Evolutionary conservation across 352 stramenopile genomes (phyloP), one percentile per base, ranked within the genome.

Genomic region (Phytophthora lateralis): DNA sequence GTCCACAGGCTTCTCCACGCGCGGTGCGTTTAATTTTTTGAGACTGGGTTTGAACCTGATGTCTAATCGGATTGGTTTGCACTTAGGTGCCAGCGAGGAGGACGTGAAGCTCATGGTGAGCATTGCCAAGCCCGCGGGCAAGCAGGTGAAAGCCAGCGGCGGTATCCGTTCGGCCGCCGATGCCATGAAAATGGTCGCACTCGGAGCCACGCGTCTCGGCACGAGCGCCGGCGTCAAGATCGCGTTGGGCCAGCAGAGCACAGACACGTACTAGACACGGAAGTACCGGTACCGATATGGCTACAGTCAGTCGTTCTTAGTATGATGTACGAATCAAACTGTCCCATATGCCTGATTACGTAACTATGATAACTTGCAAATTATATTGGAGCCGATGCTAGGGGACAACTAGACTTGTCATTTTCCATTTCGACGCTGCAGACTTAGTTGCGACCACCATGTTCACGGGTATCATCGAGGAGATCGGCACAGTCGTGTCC

Each of bases 381-480:
- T 17, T 43, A 15, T 38, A 38, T 38, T 12, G 32, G 3, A 38
- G 8, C 4, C 11, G 11, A 14, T 35, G 30, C 9, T 14, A 12
- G 21, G 30, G 30, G 30, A 38, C 37, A 20, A 20, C 37, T 24
- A 20, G 37, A 11, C 3, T n/a, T 10, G n/a, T 52, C 61, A 69
- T 60, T 60, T n/a, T 50, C 35, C 14, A 17, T 42, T 55, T 54
- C n/a, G 67, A 51, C 49, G 29, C 32, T 7, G 4, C 6, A 42
- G 12, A 32, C 17, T 15, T 11, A 43, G 10, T 21, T 24, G 2
- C 2, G 7, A 26, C 38, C n/a, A 43, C 17, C 41, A 93, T 99
- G 96, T 99, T 99, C 79, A 98, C 95, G 7, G 97, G 97, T 32
- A 99, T 99, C 77, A 89, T 99, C 41, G 97, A 99, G 78, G 97